Conservation (phyloP, 2,329 filamentous ascomycete species). For the Talaromyces piceae region DNA sequence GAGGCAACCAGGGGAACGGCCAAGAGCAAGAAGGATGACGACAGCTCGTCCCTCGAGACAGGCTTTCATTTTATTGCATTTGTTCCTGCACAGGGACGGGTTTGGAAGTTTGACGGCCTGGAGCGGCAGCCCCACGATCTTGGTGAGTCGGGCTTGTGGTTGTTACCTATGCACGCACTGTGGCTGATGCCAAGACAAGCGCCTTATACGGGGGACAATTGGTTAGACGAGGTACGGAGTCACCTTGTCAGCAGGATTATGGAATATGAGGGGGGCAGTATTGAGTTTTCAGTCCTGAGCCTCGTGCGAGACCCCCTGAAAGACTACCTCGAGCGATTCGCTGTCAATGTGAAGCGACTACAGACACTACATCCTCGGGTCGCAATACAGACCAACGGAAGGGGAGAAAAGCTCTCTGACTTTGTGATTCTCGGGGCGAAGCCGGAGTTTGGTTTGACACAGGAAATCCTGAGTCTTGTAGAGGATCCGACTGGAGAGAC, state of each 20-base stretch:
- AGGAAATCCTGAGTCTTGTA: constrained; percentile 23
- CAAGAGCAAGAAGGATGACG: constrained; percentile 29
- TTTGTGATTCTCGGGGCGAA: constrained; percentile 24
- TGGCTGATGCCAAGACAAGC: constrained; percentile 21
- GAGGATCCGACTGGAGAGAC: constrained; percentile 4
- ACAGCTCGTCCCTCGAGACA: constrained; percentile 48
- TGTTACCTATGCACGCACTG: background rate
- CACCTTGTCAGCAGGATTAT: constrained; percentile 62
- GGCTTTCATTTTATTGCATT: constrained; percentile 87
- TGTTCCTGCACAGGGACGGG: constrained; percentile 62
- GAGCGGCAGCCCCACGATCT: constrained; percentile 62
- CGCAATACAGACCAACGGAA: background rate
- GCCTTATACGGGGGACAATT: constrained; percentile 46
- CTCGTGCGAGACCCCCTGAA: constrained; percentile 60
- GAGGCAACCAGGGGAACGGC: constrained; percentile 34
- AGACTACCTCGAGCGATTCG: constrained; percentile 37
- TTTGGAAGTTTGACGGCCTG: constrained; percentile 88
- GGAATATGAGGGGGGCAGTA: constrained; percentile 55
- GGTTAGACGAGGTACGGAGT: constrained; percentile 58
- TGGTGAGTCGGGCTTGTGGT: constrained; percentile 34
- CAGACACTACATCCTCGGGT: constrained; percentile 12
- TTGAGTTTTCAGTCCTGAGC: constrained; percentile 72
- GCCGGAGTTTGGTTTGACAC: constrained; percentile 30
- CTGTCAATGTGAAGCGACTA: constrained; percentile 40
- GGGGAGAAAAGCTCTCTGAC: background rate